Percentiles rank a stretch among this genome's conserved stretches.
Conservation (phyloP, 1,284 basidiomycete species). For the Trichosporon asahii region DNA sequence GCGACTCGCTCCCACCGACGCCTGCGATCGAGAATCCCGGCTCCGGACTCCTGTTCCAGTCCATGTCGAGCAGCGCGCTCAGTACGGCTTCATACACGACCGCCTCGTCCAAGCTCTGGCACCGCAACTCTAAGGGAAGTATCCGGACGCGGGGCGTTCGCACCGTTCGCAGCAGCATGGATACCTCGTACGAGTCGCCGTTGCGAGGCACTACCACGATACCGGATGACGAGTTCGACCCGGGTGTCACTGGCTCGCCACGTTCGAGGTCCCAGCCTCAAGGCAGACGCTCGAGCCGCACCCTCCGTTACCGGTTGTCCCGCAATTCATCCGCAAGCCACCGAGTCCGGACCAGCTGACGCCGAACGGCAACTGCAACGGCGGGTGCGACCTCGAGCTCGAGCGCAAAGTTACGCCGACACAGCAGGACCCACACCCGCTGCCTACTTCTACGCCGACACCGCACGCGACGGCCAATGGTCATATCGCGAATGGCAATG, state of each 20-base stretch:
- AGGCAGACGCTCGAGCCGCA: neutral
- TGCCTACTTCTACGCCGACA: neutral
- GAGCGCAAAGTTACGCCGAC: neutral
- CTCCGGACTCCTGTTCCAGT: constrained; percentile 5
- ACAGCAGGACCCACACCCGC: neutral
- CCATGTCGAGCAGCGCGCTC: neutral
- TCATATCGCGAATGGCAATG: neutral
- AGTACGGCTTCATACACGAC: constrained; percentile 1
- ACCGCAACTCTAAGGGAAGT: constrained; percentile 9
- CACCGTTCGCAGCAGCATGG: neutral
- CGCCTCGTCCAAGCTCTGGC: neutral
- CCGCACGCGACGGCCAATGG: neutral
- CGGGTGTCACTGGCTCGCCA: neutral
- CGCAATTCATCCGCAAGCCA: neutral
- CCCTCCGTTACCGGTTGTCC: neutral
- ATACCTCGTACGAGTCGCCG: neutral
- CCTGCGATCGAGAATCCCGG: constrained; percentile 10
- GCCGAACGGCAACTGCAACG: neutral
- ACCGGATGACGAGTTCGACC: neutral
- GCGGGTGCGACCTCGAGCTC: neutral
- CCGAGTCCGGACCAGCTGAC: neutral
- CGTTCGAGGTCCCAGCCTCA: neutral
- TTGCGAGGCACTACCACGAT: neutral
- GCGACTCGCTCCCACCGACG: constrained; percentile 22
- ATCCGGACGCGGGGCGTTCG: neutral